phyloP scores from a whole-genome alignment of 1,284 basidiomycete species.

The Trichosporon coremiiforme region DNA sequence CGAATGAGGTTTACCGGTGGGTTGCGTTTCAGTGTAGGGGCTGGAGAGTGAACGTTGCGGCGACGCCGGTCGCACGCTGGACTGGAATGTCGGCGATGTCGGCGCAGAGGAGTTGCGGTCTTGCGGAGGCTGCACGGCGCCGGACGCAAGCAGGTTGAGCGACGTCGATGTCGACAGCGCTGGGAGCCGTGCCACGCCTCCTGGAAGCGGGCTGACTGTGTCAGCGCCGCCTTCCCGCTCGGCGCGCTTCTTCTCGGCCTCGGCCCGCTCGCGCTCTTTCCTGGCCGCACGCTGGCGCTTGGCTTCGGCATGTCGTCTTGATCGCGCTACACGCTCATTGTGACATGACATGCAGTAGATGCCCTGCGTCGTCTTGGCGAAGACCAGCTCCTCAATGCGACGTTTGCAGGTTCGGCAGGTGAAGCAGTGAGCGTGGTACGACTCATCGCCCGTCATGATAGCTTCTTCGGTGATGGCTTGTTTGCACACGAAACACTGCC shows the following conservation, averaged over 20 bases:
- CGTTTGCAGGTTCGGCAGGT: conserved; percentile 93
- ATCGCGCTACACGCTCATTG: conserved; percentile 91
- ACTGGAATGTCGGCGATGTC: conserved; percentile 16
- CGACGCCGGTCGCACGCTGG: neutral
- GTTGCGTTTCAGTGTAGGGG: conserved; percentile 13
- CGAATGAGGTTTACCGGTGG: conserved; percentile 3
- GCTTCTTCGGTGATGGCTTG: conserved; percentile 93
- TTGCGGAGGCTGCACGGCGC: conserved; percentile 6
- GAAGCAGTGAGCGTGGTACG: conserved; percentile 98
- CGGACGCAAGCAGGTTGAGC: conserved; percentile 26
- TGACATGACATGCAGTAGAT: conserved; percentile 99
- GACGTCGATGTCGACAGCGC: conserved; percentile 27
- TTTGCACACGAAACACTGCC: conserved; percentile 81
- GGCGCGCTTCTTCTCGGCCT: conserved; percentile 31
- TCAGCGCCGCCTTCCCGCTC: conserved; percentile 13
- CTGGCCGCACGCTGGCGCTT: conserved; percentile 59
- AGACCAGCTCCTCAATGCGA: conserved; percentile 95
- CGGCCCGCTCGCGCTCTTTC: conserved; percentile 48
- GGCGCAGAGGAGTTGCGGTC: conserved; percentile 21
- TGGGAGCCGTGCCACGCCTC: neutral
- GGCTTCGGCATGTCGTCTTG: conserved; percentile 81
- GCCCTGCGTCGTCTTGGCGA: conserved; percentile 96
- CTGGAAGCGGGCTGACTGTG: conserved; percentile 9
- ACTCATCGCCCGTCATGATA: conserved; percentile 99
- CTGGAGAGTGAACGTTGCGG: neutral